Conservation (phyloP, 73 alveolate species). For the Diophrys appendiculata region DNA sequence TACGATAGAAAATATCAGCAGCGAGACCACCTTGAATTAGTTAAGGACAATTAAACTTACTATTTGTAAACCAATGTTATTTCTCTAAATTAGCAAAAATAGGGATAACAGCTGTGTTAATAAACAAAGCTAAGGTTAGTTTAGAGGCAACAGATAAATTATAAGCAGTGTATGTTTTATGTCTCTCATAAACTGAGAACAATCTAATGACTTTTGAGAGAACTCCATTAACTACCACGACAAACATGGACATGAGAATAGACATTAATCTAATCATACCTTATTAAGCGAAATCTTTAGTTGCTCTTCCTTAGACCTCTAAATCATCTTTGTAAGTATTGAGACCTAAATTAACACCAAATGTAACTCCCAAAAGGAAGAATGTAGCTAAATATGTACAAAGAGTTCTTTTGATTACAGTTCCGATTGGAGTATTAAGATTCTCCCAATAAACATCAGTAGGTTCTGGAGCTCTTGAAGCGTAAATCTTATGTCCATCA, state of each 20-base stretch:
- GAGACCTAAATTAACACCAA: slow-evolving; percentile 57
- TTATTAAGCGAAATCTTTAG: neutral
- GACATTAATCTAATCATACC: slow-evolving; percentile 3
- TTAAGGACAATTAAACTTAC: neutral
- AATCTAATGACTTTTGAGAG: slow-evolving; percentile 47
- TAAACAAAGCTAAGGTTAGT: slow-evolving; percentile 60
- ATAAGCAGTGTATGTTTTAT: slow-evolving; percentile 65
- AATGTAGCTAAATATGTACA: slow-evolving; percentile 44
- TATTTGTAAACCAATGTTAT: slow-evolving; percentile 37
- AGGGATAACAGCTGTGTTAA: slow-evolving; percentile 71
- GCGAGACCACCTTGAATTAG: slow-evolving; percentile 37
- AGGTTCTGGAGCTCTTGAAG: slow-evolving; percentile 75
- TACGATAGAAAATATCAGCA: slow-evolving; percentile 34
- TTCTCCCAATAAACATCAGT: slow-evolving; percentile 81
- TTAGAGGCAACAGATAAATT: slow-evolving; percentile 70
- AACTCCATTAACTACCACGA: slow-evolving; percentile 46
- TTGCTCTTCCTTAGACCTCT: slow-evolving; percentile 15
- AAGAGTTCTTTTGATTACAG: slow-evolving; percentile 30
- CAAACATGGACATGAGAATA: slow-evolving; percentile 48
- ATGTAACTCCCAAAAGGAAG: slow-evolving; percentile 48
- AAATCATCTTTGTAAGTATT: slow-evolving; percentile 46
- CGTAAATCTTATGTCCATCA: neutral
- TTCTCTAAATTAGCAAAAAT: slow-evolving; percentile 22
- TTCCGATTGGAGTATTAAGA: slow-evolving; percentile 21
- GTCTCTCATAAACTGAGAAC: slow-evolving; percentile 51